A percentile compares a stretch with the other conserved stretches of the same genome.
phyloP scores from a whole-genome alignment of 1,139 yeast species.

The Zygosaccharomyces pseudobailii region DNA sequence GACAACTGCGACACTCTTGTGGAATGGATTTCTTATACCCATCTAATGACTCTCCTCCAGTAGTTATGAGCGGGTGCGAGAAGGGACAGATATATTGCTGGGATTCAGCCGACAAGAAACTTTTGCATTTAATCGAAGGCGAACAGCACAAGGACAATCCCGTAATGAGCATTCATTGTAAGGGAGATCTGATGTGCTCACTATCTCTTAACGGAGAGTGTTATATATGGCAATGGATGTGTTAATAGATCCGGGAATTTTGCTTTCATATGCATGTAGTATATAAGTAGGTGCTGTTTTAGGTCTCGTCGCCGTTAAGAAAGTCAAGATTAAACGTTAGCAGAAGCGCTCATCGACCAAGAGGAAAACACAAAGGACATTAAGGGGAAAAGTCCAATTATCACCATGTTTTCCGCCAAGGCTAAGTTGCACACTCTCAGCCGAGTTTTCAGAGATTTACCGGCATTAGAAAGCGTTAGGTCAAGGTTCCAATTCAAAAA shows the following conservation, averaged over 20 bases:
- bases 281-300: background rate
- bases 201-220: constrained; percentile 41
- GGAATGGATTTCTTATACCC: constrained; percentile 45
- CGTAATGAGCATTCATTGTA: constrained; percentile 47
- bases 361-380: background rate
- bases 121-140: constrained; percentile 39
- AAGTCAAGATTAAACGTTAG: background rate
- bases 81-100: constrained; percentile 57
- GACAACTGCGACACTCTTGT: constrained; percentile 35
- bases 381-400: background rate
- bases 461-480: constrained; percentile 9
- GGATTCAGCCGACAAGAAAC: constrained; percentile 67
- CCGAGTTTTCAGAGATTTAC: constrained; percentile 7
- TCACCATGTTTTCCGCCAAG: constrained; percentile 1
- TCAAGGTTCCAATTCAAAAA: constrained; percentile 23
- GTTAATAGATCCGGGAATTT: background rate
- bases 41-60: constrained; percentile 30
- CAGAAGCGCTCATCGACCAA: background rate
- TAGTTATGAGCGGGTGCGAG: constrained; percentile 63
- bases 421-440: constrained; percentile 8
- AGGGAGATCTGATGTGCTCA: constrained; percentile 41
- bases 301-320: background rate
- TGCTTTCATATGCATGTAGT: background rate
- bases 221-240: constrained; percentile 25
- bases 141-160: constrained; percentile 34